Conservation (phyloP, 164 flowering plant species). For the Dillenia turbinata region DNA sequence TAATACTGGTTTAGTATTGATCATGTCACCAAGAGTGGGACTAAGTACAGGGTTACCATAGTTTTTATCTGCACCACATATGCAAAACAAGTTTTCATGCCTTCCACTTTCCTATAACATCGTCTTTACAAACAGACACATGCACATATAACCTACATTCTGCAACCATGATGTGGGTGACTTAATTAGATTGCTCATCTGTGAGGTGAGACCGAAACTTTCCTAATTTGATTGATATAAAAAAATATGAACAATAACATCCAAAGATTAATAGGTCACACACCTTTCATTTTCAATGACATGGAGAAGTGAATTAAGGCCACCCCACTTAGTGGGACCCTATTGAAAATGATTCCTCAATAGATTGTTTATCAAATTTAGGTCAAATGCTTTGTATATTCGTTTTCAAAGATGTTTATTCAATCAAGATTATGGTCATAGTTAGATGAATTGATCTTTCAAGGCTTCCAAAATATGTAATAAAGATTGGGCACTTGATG, state of each 20-base stretch:
- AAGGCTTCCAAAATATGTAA: background rate
- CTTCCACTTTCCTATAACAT: no score
- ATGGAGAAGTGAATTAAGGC: conserved; percentile 6
- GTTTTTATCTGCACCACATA: no score
- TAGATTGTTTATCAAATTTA: background rate
- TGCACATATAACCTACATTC: no score
- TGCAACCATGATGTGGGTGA: no score
- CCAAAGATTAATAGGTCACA: background rate
- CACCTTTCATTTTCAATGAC: conserved; percentile 6
- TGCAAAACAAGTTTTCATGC: no score
- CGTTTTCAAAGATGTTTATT: conserved; percentile 9
- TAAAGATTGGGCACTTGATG: no score
- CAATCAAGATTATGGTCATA: conserved; percentile 2
- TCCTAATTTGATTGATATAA: background rate
- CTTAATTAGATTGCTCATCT: no score
- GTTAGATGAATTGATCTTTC: conserved; percentile 14
- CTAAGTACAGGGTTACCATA: no score
- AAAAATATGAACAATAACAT: conserved; percentile 2
- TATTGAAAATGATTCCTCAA: conserved; percentile 5
- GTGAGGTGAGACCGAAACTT: background rate
- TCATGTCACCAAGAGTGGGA: no score
- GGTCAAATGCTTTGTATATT: conserved; percentile 5
- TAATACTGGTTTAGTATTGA: no score
- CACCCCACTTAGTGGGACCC: conserved; percentile 16
- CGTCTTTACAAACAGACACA: no score